Base-by-base conservation (phyloP, 768 basidiomycete species). In the Phylloporus arenicola region DNA sequence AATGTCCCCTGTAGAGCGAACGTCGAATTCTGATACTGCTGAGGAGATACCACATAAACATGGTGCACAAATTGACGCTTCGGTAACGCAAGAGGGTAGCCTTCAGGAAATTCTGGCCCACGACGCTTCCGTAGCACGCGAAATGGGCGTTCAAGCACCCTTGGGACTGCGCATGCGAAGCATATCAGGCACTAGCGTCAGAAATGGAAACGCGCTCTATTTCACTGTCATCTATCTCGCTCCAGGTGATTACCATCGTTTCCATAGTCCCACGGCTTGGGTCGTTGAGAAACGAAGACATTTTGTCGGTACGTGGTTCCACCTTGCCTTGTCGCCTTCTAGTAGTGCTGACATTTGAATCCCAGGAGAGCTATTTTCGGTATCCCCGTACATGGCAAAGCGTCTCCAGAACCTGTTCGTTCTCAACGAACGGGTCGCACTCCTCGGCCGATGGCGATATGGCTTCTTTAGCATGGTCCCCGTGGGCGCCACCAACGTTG, bases 401-500 rank as follows among this genome's bases (percentile, higher is more conserved):
- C 83, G 93, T 10, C 74, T 96, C 9, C 82, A 88, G 64, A 92
- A 96, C 64, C 71, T 98, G 16, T 99, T 99, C 57, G 93, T 99
- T 9, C 77, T 99, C n/a, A 98, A 99, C 64, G 96, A 99, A 71
- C 84, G 96, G 20, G 95, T 98, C 9, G 92, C 94, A 2, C 76
- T 99, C 19, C 81, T 98, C 27, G 96, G 96, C 6, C 73, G 91
- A 48, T 98, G 96, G 96, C 83, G 82, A 63, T 74, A 96, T 59
- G 96, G 96, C 1, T 97, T 97, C 76, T 99, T 96, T 68, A 75
- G 86, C 24, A 97, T 97, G 92, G 83, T 96, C 0, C 96, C 96
- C 10, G 95, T 99, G 25, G 96, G 96, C 3, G 96, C 96, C 2
- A 98, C 95, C 11, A 98, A 99, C 66, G 96, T 98, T 45, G 96